Base-by-base conservation (phyloP, 192 early-diverging fungal genomes). In the Spizellomyces sp. region DNA sequence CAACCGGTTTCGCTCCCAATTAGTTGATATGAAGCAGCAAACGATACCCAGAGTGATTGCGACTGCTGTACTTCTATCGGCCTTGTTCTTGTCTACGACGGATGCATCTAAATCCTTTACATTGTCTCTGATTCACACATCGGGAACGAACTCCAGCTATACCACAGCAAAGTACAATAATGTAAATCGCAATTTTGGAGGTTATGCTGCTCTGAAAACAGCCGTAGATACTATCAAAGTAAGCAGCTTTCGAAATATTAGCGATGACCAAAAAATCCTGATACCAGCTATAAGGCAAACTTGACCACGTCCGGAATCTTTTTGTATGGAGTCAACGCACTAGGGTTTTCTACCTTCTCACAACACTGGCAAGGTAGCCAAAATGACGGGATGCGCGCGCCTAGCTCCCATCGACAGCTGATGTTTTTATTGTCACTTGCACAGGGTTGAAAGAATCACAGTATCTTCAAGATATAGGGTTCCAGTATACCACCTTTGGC, bases 401-500 rank as follows among this genome's bases (percentile, higher is more conserved):
- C n/a, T n/a, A 36, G 27, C 27, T 36, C 27, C 27, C 27, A 36
- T 36, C 27, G 27, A 36, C 27, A 36, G 27, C 27, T 36, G 27
- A 36, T 3, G 27, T 36, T 36, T 36, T 36, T 36, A 36, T 36
- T 36, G 27, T 36, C 27, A 36, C 27, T 36, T 36, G 27, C 27
- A 42, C 15, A 69, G 67, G 67, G 0, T 10, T 12, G 10, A 64
- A 47, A 45, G 70, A 72, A 22, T 27, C 41, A 41, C 0, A 5
- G 15, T 72, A 64, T 43, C 46, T 72, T 36, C 2, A 64, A 8
- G 41, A 45, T 14, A 21, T 64, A 52, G 70, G 70, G 4, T 62
- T 72, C 47, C 62, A 72, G 7, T 72, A 64, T 45, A 41, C 45
- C 21, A 54, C 70, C 9, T 58, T 70, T 22, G 69, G 69, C 43